Conservation (phyloP, 441 rosid genomes). For the Adansonia grandidieri region DNA sequence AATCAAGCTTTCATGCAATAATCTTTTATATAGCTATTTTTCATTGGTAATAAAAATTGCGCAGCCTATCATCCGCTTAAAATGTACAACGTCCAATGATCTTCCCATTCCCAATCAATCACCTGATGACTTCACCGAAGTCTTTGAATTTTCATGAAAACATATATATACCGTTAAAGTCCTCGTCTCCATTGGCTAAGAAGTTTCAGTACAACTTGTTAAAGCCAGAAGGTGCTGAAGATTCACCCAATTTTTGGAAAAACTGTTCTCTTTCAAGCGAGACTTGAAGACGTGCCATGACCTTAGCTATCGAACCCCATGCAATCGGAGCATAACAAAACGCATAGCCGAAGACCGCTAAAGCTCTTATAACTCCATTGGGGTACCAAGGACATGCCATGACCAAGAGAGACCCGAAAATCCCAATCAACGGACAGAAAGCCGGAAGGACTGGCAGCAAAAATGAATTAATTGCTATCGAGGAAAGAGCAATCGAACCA, state of each 20-base stretch:
- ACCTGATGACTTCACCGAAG: too few species aligned
- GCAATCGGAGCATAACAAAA: constrained; percentile 72
- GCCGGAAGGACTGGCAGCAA: constrained; percentile 64
- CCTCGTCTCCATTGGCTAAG: neutral
- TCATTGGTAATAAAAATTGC: too few species aligned
- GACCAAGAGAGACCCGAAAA: constrained; percentile 71
- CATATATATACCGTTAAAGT: neutral
- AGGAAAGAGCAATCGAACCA: constrained; percentile 64
- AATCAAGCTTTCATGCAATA: neutral
- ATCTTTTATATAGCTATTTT: too few species aligned
- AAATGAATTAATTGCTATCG: constrained; percentile 62
- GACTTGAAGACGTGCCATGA: constrained; percentile 62
- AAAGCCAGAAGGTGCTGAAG: constrained; percentile 56
- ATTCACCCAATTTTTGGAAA: constrained; percentile 59
- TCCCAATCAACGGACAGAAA: constrained; percentile 63
- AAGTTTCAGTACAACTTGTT: constrained; percentile 54
- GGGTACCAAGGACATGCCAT: constrained; percentile 85
- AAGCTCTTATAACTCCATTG: constrained; percentile 71
- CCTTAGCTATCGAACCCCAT: constrained; percentile 61
- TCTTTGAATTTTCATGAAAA: too few species aligned
- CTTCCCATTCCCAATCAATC: too few species aligned
- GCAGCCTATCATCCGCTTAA: too few species aligned
- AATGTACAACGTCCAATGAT: too few species aligned
- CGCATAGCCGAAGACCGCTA: constrained; percentile 72
- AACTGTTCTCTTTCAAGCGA: constrained; percentile 70